phyloP scores from a whole-genome alignment of 306 rosid genomes.

The Prunus davidiana region DNA sequence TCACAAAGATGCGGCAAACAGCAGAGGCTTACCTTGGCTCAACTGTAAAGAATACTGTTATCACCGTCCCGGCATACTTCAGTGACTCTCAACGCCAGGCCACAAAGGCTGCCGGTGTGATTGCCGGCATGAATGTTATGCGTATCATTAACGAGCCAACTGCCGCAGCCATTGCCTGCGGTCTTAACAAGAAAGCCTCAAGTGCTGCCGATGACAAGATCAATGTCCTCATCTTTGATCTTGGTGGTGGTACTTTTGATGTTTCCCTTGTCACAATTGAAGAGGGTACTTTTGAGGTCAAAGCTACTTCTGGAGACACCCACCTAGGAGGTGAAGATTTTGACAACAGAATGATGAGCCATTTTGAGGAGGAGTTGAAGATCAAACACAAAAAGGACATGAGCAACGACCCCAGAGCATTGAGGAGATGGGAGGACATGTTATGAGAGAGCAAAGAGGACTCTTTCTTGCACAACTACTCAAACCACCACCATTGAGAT shows the following conservation, averaged over 20 bases:
- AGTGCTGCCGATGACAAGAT: conserved; percentile 13
- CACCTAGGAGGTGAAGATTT: conserved; percentile 43
- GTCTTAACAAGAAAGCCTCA: conserved; percentile 33
- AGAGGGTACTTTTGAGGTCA: conserved; percentile 33
- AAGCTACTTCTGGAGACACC: conserved; percentile 36
- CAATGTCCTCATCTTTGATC: conserved; percentile 39
- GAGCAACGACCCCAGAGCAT: conserved; percentile 24
- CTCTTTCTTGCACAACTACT: conserved; percentile 29
- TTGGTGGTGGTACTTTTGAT: conserved; percentile 37
- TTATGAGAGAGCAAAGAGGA: conserved; percentile 44
- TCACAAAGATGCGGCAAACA: conserved; percentile 32
- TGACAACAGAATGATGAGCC: conserved; percentile 32
- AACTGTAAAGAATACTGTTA: conserved; percentile 23
- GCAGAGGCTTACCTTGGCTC: conserved; percentile 37
- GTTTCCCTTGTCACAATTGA: conserved; percentile 37
- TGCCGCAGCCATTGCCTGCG: conserved; percentile 39
- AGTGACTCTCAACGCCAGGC: conserved; percentile 35
- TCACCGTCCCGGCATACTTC: conserved; percentile 43
- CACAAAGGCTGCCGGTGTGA: conserved; percentile 33
- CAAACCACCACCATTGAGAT: conserved; percentile 37
- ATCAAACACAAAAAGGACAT: conserved; percentile 36
- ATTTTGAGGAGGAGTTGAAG: conserved; percentile 36
- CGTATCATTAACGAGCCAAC: conserved; percentile 43
- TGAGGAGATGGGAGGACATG: conserved; percentile 31
- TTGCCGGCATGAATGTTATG: conserved; percentile 34